phyloP scores from a whole-genome alignment of 305 asterid genomes.

The Rubia tinctorum region DNA sequence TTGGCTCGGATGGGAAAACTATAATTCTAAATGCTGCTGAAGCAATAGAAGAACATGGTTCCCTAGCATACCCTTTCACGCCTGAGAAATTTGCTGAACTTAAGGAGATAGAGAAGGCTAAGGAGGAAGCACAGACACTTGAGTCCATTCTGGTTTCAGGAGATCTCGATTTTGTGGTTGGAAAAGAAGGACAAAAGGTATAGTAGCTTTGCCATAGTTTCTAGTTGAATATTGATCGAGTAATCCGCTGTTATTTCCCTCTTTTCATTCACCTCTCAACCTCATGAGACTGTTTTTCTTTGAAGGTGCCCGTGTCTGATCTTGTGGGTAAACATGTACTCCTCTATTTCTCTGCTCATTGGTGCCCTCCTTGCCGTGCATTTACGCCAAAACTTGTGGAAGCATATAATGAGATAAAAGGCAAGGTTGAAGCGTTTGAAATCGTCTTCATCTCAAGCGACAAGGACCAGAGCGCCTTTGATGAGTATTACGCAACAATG shows the following conservation, averaged over 20 bases:
- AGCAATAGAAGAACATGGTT: slow-evolving; percentile 71
- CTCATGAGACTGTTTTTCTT: neutral
- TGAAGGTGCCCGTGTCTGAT: slow-evolving; percentile 66
- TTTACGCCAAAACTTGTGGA: slow-evolving; percentile 66
- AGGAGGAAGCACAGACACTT: slow-evolving; percentile 75
- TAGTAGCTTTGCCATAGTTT: neutral
- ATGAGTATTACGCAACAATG: slow-evolving; percentile 72
- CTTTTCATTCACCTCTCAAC: no score
- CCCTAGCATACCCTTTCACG: slow-evolving; percentile 73
- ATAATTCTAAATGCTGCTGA: slow-evolving; percentile 62
- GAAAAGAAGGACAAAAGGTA: slow-evolving; percentile 73
- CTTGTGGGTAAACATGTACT: slow-evolving; percentile 76
- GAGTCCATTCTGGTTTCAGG: slow-evolving; percentile 68
- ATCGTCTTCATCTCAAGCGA: slow-evolving; percentile 88
- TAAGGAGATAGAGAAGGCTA: slow-evolving; percentile 66
- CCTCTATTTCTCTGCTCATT: slow-evolving; percentile 86
- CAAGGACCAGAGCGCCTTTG: slow-evolving; percentile 62
- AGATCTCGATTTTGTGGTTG: slow-evolving; percentile 59
- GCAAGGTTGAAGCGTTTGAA: slow-evolving; percentile 44
- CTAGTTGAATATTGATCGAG: neutral
- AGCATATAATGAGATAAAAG: slow-evolving; percentile 57
- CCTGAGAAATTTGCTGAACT: slow-evolving; percentile 69
- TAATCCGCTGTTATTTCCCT: neutral
- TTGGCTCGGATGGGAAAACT: slow-evolving; percentile 90
- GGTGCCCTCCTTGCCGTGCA: slow-evolving; percentile 98